Evolutionary conservation across 148 eudicot species (phyloP).

Genomic region (Rhododendron henanense): DNA sequence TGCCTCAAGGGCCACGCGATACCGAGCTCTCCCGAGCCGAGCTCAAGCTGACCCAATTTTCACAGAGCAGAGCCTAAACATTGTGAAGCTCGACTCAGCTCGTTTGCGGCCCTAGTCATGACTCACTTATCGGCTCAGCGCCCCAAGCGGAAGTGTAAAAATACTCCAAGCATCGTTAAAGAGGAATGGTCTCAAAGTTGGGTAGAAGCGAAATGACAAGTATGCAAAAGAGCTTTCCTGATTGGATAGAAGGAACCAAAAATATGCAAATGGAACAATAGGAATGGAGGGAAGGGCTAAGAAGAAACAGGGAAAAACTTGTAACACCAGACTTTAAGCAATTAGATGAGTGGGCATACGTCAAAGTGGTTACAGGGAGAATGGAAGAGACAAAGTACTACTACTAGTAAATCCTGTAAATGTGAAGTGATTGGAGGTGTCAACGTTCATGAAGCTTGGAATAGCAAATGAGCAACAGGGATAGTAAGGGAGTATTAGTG

Average conservation of each 20-base stretch:
- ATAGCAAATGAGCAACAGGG: not conserved
- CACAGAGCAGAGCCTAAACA: too few species aligned
- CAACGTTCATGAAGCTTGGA: not conserved
- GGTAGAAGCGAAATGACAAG: not conserved
- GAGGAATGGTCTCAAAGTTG: not conserved
- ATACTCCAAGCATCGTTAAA: not conserved
- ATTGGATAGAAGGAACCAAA: not conserved
- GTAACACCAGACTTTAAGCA: not conserved
- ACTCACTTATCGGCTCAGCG: not conserved
- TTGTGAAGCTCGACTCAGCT: too few species aligned
- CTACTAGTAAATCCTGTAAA: not conserved
- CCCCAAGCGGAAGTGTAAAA: not conserved
- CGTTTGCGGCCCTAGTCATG: not conserved
- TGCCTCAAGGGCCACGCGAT: too few species aligned
- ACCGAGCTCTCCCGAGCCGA: too few species aligned
- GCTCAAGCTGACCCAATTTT: too few species aligned
- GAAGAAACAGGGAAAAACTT: not conserved
- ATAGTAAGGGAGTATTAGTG: not conserved
- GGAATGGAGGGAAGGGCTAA: not conserved
- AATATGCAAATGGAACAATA: not conserved
- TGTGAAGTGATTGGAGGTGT: not conserved
- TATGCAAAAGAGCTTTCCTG: not conserved
- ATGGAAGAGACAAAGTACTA: not conserved
- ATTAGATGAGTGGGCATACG: not conserved
- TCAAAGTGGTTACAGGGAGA: not conserved